Evolutionary conservation across 163 green algal genomes (phyloP), one percentile per base, ranked within the genome.

Genomic region (Scenedesmus sp.): DNA sequence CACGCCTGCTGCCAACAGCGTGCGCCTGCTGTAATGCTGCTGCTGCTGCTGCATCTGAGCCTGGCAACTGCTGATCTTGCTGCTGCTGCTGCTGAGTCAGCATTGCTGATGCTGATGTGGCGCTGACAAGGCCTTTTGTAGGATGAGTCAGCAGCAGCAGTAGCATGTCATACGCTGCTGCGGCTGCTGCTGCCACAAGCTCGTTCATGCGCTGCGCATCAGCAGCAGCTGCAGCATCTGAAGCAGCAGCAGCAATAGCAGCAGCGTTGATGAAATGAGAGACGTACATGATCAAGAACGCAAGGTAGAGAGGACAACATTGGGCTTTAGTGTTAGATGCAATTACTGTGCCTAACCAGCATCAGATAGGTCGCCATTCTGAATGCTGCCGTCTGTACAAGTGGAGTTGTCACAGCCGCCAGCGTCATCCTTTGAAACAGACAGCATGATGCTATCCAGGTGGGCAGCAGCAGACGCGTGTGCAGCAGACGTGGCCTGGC

Each of bases 131-230:
- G 64, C 93, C 91, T 23, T 93, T 85, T 10, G 77, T 64, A 12
- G 93, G 90, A 73, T 94, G 66, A 34, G 93, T 94, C 15, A 93
- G 91, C 76, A 94, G 79, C 88, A 87, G n/a, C 57, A 90, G 26
- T 46, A 92, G 70, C 66, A 92, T 16, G n/a, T 90, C 56, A 18
- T 86, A 86, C 20, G 89, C 89, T 62, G 66, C 89, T 12, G 20
- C 46, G 8, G 89, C 82, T 79, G 89, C 89, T 55, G 62, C 82
- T 54, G 52, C 82, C 23, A 87, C 77, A 52, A 86, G 66, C 88
- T 87, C 77, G 9, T 10, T 57, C 82, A 70, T 67, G 54, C 82
- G 82, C 55, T 66, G 13, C 52, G 4, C 16, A n/a, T 46, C 70
- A 52, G 1, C 20, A 18, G 4, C 18, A 79, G 23, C 23, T 15